Base-by-base conservation (phyloP, 768 basidiomycete species). In the Lentinula boryana region DNA sequence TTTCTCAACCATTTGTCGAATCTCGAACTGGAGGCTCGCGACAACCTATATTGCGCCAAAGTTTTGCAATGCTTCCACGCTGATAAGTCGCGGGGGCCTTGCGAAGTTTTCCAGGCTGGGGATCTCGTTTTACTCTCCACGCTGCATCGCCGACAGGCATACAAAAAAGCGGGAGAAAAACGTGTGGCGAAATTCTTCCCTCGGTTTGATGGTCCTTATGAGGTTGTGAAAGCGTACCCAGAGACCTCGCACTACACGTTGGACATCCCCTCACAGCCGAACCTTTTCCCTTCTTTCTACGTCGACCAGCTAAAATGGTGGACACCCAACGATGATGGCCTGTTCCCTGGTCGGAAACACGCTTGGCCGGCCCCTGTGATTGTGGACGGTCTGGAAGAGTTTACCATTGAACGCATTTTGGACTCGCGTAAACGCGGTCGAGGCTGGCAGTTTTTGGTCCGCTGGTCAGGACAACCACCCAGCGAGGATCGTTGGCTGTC, bases 151-250 rank as follows among this genome's bases (percentile, higher is more conserved):
- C 65, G 67, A 0, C 62, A 65, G 0, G 67, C 75, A 1, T 79
- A 76, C 62, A 70, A 69, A 38, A 18, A 66, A 1, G 57, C 63
- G 15, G 74, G 71, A 0, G 64, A 70, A 2, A 66, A 69, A 4
- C 64, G 69, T 0, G 75, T 74, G 0, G 76, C 75, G 0, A 81
- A 82, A 53, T 79, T 80, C 57, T 74, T 81, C 68, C 74, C 76
- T 0, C 59, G 71, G 0, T 76, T 61, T 16, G 73, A 79, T 56
- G 69, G 75, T 0, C 71, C 70, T 0, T 71, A 71, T 51, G 27
- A 9, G 1, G 46, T 78, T 15, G 36, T 44, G 0, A 46, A 62
- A 0, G 68, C 71, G 0, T 56, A 63, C 13, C 63, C 59, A 0
- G 38, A 49, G 4, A 52, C 53, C 0, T 63, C 56, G 9, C 50